A percentile compares a stretch with the other conserved stretches of the same genome.
Evolutionary conservation across 805 yeast species (phyloP).

Genomic region (Nakazawaea siamensis): DNA sequence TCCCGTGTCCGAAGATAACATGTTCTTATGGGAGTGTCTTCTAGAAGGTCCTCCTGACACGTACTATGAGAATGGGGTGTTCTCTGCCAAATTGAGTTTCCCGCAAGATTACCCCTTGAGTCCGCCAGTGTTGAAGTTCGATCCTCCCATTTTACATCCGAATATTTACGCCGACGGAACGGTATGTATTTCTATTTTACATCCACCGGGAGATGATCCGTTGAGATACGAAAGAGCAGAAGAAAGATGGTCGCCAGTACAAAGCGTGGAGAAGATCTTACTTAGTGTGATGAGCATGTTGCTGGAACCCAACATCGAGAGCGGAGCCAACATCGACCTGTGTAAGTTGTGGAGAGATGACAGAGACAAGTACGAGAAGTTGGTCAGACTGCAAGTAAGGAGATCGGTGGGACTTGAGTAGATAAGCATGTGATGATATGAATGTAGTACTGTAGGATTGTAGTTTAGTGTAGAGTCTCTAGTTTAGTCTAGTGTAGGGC

Average conservation of each 20-base stretch:
- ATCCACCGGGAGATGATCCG: constrained; percentile 97
- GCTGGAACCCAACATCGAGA: constrained; percentile 93
- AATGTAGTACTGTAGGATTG: too few relatives aligned
- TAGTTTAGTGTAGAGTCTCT: too few relatives aligned
- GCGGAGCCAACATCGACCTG: constrained; percentile 83
- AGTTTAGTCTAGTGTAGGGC: too few relatives aligned
- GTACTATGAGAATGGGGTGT: constrained; percentile 42
- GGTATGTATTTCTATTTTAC: constrained; percentile 91
- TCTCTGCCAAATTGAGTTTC: constrained; percentile 86
- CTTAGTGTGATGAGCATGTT: constrained; percentile 92
- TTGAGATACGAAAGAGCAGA: constrained; percentile 91
- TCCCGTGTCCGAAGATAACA: constrained; percentile 48
- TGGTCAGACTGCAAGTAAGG: constrained; percentile 60
- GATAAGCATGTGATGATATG: too few relatives aligned
- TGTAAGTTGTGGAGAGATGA: constrained; percentile 89
- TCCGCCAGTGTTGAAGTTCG: constrained; percentile 85
- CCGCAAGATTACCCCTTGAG: constrained; percentile 86
- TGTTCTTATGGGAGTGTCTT: constrained; percentile 43
- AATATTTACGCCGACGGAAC: constrained; percentile 91
- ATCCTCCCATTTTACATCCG: constrained; percentile 85
- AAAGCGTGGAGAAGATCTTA: constrained; percentile 93
- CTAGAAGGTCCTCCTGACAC: constrained; percentile 46
- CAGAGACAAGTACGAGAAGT: constrained; percentile 54
- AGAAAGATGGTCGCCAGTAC: constrained; percentile 98
- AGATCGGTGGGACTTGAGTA: constrained; percentile 58